Evolutionary conservation across 2,329 filamentous ascomycete genomes (phyloP).

Genomic region (Pochonia chlamydosporia): DNA sequence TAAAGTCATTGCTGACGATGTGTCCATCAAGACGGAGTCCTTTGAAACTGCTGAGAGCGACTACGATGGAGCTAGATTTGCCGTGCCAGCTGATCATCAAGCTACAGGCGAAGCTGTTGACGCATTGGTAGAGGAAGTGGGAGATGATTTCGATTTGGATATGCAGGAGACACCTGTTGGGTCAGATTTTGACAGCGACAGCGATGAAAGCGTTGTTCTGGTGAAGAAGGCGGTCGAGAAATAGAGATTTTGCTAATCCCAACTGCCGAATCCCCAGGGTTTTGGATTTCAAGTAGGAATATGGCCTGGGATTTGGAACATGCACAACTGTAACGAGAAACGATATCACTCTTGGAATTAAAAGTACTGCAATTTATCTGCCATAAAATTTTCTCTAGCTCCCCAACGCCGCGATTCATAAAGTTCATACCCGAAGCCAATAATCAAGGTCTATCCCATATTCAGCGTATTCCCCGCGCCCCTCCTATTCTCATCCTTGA

Average conservation of each 20-base stretch:
- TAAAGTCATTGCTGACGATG: constrained; percentile 27
- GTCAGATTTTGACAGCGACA: constrained; percentile 10
- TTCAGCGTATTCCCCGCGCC: constrained; percentile 80
- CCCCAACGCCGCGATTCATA: too few relatives aligned
- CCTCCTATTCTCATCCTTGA: constrained; percentile 79
- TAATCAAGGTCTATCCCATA: constrained; percentile 44
- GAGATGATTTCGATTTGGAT: constrained; percentile 2
- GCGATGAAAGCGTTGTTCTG: constrained; percentile 10
- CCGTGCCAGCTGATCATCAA: constrained; percentile 25
- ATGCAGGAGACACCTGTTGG: not conserved
- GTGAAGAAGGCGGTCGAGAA: not conserved
- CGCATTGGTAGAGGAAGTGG: constrained; percentile 17
- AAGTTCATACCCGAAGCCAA: too few relatives aligned
- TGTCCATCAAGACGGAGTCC: constrained; percentile 27
- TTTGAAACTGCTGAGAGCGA: constrained; percentile 26
- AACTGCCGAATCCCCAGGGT: not conserved
- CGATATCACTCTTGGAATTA: too few relatives aligned
- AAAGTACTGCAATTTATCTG: too few relatives aligned
- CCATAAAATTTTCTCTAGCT: too few relatives aligned
- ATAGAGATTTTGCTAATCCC: not conserved
- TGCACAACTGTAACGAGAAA: too few relatives aligned
- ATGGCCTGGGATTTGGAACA: too few relatives aligned
- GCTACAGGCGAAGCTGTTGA: constrained; percentile 17
- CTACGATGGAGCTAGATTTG: constrained; percentile 28
- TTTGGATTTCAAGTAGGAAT: too few relatives aligned